These are phyloP conservation scores for Xerocomus spinulosus DNA, from an alignment of 768 basidiomycete genomes.

Conservation along the genomic window DNA sequence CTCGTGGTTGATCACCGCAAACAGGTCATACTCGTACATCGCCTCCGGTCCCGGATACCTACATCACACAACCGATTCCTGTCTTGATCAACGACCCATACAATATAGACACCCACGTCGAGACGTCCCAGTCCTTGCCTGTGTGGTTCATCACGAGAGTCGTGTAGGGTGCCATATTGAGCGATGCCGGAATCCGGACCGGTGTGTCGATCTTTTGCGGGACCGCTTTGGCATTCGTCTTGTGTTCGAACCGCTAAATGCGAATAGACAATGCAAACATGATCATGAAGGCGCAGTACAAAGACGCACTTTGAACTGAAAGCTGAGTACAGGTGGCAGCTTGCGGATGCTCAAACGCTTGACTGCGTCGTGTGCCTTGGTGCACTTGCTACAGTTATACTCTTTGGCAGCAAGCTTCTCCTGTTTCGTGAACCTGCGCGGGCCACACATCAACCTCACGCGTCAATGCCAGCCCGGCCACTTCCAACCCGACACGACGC, in stretches of 20 bases:
- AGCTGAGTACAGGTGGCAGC: slow-evolving; percentile 84
- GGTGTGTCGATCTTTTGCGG: slow-evolving; percentile 82
- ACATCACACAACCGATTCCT: background rate
- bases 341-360: slow-evolving; percentile 82
- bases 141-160: slow-evolving; percentile 52
- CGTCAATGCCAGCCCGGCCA: background rate
- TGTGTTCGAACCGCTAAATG: slow-evolving; percentile 88
- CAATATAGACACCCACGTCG: slow-evolving; percentile 23
- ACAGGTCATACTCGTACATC: slow-evolving; percentile 87
- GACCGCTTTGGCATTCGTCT: slow-evolving; percentile 61
- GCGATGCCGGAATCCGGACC: slow-evolving; percentile 74
- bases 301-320: slow-evolving; percentile 78
- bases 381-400: slow-evolving; percentile 82
- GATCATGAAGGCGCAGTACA: no score
- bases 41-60: slow-evolving; percentile 55
- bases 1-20: slow-evolving; percentile 92
- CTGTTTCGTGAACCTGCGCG: slow-evolving; percentile 69
- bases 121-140: slow-evolving; percentile 39
- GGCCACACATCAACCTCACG: background rate
- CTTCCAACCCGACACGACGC: background rate
- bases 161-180: slow-evolving; percentile 89
- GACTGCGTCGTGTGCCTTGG: slow-evolving; percentile 70
- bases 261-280: background rate
- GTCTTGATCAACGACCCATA: no score
- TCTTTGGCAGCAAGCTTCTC: slow-evolving; percentile 81